Conservation (phyloP, 2,329 filamentous ascomycete genomes). For the Fusarium sp. region DNA sequence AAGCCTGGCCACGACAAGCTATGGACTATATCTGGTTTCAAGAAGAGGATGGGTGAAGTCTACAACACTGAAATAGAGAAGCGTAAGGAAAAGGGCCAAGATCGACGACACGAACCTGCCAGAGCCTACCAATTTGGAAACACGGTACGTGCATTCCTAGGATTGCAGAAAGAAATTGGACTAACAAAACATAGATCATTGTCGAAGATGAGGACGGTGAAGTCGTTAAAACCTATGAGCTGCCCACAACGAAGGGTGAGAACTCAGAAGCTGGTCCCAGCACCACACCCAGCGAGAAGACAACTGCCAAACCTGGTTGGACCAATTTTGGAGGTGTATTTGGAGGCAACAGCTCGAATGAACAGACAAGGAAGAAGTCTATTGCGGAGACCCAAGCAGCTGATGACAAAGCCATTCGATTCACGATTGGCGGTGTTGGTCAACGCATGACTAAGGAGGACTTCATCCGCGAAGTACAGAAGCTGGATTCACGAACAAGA, state of each 20-base stretch:
- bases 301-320: conserved; percentile 61
- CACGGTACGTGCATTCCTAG: conserved; percentile 60
- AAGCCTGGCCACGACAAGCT: conserved; percentile 34
- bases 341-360: conserved; percentile 48
- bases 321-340: conserved; percentile 51
- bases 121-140: conserved; percentile 87
- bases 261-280: conserved; percentile 51
- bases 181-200: conserved; percentile 70
- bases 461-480: conserved; percentile 78
- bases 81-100: conserved; percentile 70
- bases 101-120: conserved; percentile 75
- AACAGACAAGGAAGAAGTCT: conserved; percentile 50
- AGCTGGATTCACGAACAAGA: conserved; percentile 73
- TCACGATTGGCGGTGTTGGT: conserved; percentile 78
- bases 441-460: conserved; percentile 82
- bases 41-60: conserved; percentile 61
- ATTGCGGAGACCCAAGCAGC: conserved; percentile 58
- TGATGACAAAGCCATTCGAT: conserved; percentile 77
- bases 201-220: conserved; percentile 89
- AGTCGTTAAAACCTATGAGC: conserved; percentile 84
- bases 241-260: conserved; percentile 63
- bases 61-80: conserved; percentile 69
- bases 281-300: conserved; percentile 47
- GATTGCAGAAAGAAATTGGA: too few species aligned
- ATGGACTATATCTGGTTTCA: conserved; percentile 54